Base-by-base conservation (phyloP, 2,329 filamentous ascomycete species). In the Tolypocladium nubicola region DNA sequence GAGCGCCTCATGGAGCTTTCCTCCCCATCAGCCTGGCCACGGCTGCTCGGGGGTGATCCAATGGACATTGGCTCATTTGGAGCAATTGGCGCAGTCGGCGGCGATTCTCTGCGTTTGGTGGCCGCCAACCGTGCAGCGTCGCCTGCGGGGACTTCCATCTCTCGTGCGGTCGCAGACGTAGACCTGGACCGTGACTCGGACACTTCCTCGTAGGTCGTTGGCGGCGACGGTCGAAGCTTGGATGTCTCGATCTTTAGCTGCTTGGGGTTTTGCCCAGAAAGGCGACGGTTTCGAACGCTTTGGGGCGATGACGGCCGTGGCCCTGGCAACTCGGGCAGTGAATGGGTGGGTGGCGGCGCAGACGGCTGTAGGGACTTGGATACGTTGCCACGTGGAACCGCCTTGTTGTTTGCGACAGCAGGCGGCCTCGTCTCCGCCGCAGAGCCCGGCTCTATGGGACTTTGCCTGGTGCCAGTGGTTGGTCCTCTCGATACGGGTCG, bases 191-290 rank as follows among this genome's bases (percentile, higher is more conserved):
- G 43, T 7, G 47, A 37, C 8, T 53, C 54, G 16, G 52, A 39
- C 30, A 30, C 26, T n/a, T 54, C 60, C 40, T 61, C 53, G 33
- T 45, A 50, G n/a, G 58, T 30, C 9, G 59, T 37, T 9, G 65
- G 56, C 3, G 66, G 56, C 3, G 67, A 62, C 21, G 64, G 60
- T n/a, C 58, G 62, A 8, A 70, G 64, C 30, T 69, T 71, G 1
- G 66, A 63, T 0, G 91, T 97, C 70, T 97, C 90, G 57, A 97
- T 97, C 73, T 91, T 96, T 54, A 97, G 76, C 66, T 92, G 88
- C 68, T 89, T 92, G 16, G 82, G 76, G 64, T 89, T 90, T 64
- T 90, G 86, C 9, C 88, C 89, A 4, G 92, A 96, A 38, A 96
- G 75, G 60, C 92, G 83, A 59, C 92, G 82, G 64, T 81, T 89